These are phyloP conservation scores for Epichloe aotearoae DNA, from an alignment of 2,329 filamentous ascomycete genomes.

Conservation along the genomic window DNA sequence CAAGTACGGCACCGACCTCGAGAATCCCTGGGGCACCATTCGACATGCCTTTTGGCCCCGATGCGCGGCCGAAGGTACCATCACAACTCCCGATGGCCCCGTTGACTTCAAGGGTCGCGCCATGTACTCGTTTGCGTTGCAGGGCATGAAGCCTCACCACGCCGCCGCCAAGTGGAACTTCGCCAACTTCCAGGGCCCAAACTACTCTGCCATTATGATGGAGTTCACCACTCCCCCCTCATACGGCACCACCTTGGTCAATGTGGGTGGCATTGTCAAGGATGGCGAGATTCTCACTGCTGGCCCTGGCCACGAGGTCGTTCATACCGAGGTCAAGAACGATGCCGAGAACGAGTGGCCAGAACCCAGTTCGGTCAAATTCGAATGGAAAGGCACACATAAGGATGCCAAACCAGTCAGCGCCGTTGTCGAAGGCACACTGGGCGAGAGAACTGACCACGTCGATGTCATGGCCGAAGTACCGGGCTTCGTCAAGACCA, in stretches of 20 bases:
- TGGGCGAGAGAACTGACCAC: slow-evolving; percentile 57
- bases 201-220: slow-evolving; percentile 84
- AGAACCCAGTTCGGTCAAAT: slow-evolving; percentile 64
- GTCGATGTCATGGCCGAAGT: slow-evolving; percentile 97
- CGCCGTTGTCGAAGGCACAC: slow-evolving; percentile 53
- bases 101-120: slow-evolving; percentile 72
- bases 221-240: slow-evolving; percentile 86
- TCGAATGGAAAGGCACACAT: slow-evolving; percentile 63
- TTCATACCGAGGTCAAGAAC: slow-evolving; percentile 54
- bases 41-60: slow-evolving; percentile 91
- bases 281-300: slow-evolving; percentile 70
- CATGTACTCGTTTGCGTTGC: slow-evolving; percentile 72
- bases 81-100: slow-evolving; percentile 69
- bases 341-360: slow-evolving; percentile 81
- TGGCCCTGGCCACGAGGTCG: slow-evolving; percentile 49
- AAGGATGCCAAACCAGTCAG: slow-evolving; percentile 63
- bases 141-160: slow-evolving; percentile 99
- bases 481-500: slow-evolving; percentile 86
- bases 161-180: slow-evolving; percentile 91
- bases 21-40: slow-evolving; percentile 84
- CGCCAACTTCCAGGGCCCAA: slow-evolving; percentile 76
- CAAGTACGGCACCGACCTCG: slow-evolving; percentile 73
- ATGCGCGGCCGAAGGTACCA: slow-evolving; percentile 66
- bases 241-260: slow-evolving; percentile 75
- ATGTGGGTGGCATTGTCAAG: slow-evolving; percentile 68